phyloP scores from a whole-genome alignment of 129 eudicot genomes.

The Flaveria bidentis region DNA sequence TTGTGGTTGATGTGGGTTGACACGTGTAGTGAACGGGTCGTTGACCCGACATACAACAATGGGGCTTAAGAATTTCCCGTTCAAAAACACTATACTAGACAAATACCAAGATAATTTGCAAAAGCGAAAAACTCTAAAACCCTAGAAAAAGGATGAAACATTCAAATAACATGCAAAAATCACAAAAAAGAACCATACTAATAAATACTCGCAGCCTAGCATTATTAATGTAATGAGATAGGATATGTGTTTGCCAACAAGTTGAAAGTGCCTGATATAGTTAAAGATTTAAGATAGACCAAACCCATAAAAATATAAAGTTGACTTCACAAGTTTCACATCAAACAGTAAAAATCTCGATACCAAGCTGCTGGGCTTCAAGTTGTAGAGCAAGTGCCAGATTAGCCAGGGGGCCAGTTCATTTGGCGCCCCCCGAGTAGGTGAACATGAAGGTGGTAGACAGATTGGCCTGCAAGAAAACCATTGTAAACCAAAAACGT shows the following conservation, averaged over 20 bases:
- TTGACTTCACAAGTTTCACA: slow-evolving; percentile 17
- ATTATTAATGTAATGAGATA: slow-evolving; percentile 21
- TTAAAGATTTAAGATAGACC: background rate
- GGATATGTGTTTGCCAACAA: slow-evolving; percentile 19
- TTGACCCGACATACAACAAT: no score
- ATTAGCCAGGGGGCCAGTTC: slow-evolving; percentile 99
- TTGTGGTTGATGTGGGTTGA: no score
- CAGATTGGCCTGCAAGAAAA: slow-evolving; percentile 80
- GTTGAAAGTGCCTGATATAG: slow-evolving; percentile 4
- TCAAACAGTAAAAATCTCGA: slow-evolving; percentile 6
- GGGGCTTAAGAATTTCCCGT: no score
- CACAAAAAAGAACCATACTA: background rate
- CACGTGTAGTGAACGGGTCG: no score
- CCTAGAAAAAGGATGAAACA: background rate
- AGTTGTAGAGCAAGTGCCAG: slow-evolving; percentile 12
- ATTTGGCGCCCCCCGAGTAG: slow-evolving; percentile 96
- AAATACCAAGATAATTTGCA: background rate
- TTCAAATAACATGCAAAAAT: background rate
- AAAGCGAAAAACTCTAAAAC: background rate
- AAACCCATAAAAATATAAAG: slow-evolving; percentile 13
- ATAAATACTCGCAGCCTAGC: slow-evolving; percentile 19
- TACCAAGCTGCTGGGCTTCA: slow-evolving; percentile 20
- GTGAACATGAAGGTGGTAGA: slow-evolving; percentile 86
- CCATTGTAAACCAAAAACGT: background rate
- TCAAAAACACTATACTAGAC: no score